Base-by-base conservation (phyloP, 2,329 filamentous ascomycete genomes). In the Hymenoscyphus linearis region DNA sequence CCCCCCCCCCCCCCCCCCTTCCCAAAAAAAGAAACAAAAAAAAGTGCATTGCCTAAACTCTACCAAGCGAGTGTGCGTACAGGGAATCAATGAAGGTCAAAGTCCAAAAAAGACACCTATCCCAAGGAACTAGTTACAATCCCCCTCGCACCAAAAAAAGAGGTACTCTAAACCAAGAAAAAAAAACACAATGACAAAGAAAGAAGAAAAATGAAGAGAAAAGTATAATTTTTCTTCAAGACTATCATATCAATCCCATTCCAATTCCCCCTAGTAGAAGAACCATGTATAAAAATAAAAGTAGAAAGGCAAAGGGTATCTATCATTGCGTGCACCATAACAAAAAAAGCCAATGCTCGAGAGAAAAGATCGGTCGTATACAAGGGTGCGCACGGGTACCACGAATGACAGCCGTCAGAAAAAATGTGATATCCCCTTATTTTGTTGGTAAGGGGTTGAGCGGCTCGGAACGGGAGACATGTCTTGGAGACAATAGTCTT, bases 251-350 rank as follows among this genome's bases (percentile, higher is more conserved):
- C 34, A 55, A 57, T 31, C 10, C n/a, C 22, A 26, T 22, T 52
- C 26, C 6, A 52, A 36, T 50, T 35, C 18, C 50, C 47, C 60
- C 53, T 26, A 26, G 14, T 18, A 50, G 18, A 50, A 50, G 44
- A 50, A 50, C 7, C 3, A 44, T 7, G 18, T n/a, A 60, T 59
- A 31, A 47, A 55, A 22, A 62, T n/a, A n/a, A 57, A 58, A 52
- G 52, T 58, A 47, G 61, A 55, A 57, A 58, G 62, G 62, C 31
- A 66, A 64, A 67, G 66, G 67, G 67, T 68, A 69, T 52, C 27
- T 68, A 69, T 52, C 27, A n/a, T 60, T 60, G 62, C 62, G 55
- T 65, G 61, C 64, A 65, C 63, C 65, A 61, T 55, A 55, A 59
- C 63, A 56, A 67, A 61, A 60, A 67, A 50, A 50, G 22, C 4